Evolutionary conservation across 495 filamentous ascomycete species (phyloP).

Genomic region (Penicillium manginii): DNA sequence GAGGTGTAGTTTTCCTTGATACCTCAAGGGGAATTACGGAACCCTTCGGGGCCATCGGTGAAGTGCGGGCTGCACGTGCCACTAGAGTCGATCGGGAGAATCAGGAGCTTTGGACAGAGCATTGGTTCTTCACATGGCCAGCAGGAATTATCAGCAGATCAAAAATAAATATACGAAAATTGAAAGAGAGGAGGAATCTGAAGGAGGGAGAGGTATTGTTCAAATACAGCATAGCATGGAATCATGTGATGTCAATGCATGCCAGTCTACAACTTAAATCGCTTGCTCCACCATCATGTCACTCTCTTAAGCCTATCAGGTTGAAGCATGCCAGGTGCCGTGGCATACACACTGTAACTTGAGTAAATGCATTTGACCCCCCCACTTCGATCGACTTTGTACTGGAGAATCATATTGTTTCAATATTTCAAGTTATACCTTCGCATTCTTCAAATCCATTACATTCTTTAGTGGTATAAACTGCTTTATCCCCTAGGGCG

Average conservation of each 20-base stretch:
- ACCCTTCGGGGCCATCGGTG: slow-evolving; percentile 31
- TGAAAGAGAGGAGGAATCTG: not conserved
- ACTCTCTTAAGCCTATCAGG: not conserved
- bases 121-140: slow-evolving; percentile 22
- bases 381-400: too few relatives aligned
- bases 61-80: slow-evolving; percentile 21
- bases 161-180: not conserved
- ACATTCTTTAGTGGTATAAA: too few relatives aligned
- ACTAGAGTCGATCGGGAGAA: slow-evolving; percentile 20
- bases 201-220: not conserved
- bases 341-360: not conserved
- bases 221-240: not conserved
- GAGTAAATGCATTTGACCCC: too few relatives aligned
- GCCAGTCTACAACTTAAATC: not conserved
- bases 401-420: too few relatives aligned
- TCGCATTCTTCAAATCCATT: too few relatives aligned
- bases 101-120: slow-evolving; percentile 10
- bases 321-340: not conserved
- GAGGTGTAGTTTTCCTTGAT: slow-evolving; percentile 4
- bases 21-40: slow-evolving; percentile 29
- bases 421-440: too few relatives aligned
- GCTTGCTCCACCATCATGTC: slow-evolving; percentile 1
- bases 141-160: not conserved
- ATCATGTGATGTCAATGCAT: slow-evolving; percentile 1
- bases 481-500: too few relatives aligned